A percentile compares a stretch with the other conserved stretches of the same genome.
These are phyloP conservation scores for Phlebopus sp. DNA, from an alignment of 1,284 basidiomycete genomes.

Conservation along the genomic window DNA sequence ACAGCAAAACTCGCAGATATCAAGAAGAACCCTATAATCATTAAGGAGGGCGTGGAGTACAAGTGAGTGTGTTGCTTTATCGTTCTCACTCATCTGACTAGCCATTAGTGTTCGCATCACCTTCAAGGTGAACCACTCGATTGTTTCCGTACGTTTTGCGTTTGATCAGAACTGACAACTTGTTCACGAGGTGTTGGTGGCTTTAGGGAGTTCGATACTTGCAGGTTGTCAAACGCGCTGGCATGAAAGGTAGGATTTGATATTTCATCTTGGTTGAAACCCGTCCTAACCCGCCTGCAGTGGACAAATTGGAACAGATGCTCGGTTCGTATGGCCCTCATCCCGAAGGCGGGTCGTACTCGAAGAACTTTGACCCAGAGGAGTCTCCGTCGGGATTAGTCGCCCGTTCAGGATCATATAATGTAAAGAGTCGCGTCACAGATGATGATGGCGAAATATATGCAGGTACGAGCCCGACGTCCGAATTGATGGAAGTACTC, in stretches of 20 bases:
- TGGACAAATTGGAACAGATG: conserved; percentile 90
- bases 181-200: conserved; percentile 8
- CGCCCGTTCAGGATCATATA: conserved; percentile 75
- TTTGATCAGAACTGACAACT: conserved; percentile 1
- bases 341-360: conserved; percentile 56
- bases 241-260: conserved; percentile 54
- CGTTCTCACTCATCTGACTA: conserved; percentile 7
- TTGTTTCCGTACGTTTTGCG: conserved; percentile 64
- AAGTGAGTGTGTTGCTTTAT: conserved; percentile 44
- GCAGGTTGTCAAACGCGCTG: conserved; percentile 78
- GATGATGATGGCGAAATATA: conserved; percentile 81
- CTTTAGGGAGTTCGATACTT: conserved; percentile 77
- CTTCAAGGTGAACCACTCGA: conserved; percentile 82
- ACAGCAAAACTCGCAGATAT: conserved; percentile 43
- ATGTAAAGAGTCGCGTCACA: conserved; percentile 73
- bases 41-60: conserved; percentile 86
- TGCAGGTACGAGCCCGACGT: conserved; percentile 53
- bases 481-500: not conserved
- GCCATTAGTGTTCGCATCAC: conserved; percentile 64
- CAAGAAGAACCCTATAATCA: conserved; percentile 71
- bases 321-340: conserved; percentile 82
- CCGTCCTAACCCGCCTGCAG: conserved; percentile 37
- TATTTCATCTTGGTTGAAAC: not conserved
- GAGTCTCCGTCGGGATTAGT: conserved; percentile 81
- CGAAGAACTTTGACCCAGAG: conserved; percentile 73